Conservation (phyloP, 192 early-diverging fungal genomes). For the Lunasporangiospora selenospora region DNA sequence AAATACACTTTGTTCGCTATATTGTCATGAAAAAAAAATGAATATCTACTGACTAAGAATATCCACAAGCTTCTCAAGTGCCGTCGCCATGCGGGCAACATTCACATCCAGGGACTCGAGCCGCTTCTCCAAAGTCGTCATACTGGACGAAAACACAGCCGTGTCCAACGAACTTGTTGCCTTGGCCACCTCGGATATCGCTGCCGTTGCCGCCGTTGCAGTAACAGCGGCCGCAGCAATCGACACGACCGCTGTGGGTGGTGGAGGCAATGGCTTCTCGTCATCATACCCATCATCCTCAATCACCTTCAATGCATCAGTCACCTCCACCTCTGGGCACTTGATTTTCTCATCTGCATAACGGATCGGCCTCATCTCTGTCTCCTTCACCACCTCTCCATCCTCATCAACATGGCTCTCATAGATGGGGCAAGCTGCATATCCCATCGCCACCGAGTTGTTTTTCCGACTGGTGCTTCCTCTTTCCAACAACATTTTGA, state of each 20-base stretch:
- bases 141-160: constrained; percentile 26
- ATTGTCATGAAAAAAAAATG: not conserved
- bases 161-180: constrained; percentile 27
- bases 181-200: constrained; percentile 20
- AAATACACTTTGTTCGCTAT: not conserved
- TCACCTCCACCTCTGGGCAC: constrained; percentile 28
- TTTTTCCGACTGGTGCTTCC: constrained; percentile 2
- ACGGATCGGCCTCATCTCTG: constrained; percentile 31
- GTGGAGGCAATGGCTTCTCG: too few species aligned
- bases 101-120: constrained; percentile 50
- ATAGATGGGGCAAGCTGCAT: constrained; percentile 52
- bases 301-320: not conserved
- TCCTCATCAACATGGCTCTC: too few species aligned
- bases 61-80: constrained; percentile 38
- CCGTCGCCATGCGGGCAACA: constrained; percentile 49
- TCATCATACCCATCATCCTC: constrained; percentile 45
- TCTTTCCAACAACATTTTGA: constrained; percentile 44
- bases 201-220: constrained; percentile 10
- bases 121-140: constrained; percentile 31
- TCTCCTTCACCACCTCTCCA: not conserved
- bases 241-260: too few species aligned
- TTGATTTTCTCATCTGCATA: constrained; percentile 41
- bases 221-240: constrained; percentile 26
- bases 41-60: constrained; percentile 23
- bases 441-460: constrained; percentile 38